Evolutionary conservation across 768 basidiomycete species (phyloP), one percentile per base, ranked within the genome.

Genomic region (Coprinopsis strossmayeri): DNA sequence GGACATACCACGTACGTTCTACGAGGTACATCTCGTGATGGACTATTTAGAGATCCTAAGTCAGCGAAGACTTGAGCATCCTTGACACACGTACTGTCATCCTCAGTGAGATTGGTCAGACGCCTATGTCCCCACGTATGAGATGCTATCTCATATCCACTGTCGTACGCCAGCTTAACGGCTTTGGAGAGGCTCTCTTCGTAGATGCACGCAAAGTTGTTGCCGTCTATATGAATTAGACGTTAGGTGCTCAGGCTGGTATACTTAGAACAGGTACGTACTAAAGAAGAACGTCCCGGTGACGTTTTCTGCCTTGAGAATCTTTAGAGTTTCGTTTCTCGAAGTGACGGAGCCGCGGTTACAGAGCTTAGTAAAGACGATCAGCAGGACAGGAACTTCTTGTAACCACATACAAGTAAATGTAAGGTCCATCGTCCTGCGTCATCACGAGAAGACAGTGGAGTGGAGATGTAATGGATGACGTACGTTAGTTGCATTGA

Each of bases 221-320:
- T 64, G 23, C 70, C 69, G 54, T 70, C 69, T 70, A 23, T 5
- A 23, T 25, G 18, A 17, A 7, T 5, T 5, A 38, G 9, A 38
- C 5, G 17, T 38, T 7, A 38, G 17, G 35, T 18, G 17, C 35
- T n/a, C 5, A 38, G 39, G 18, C 18, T 7, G 28, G 20, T 18
- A 35, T 27, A 11, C 10, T 23, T 15, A 5, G 5, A 10, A 27
- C 13, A 20, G 23, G 24, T 4, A 62, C 69, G n/a, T 55, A 70
- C 70, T 71, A 54, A 70, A 66, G 64, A 73, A 74, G 55, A 74
- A 74, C 0, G 73, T 73, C 4, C 66, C 73, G 7, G 60, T 69
- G 5, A 65, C 68, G 34, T 63, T 63, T 34, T 62, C 65, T 11
- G 58, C 60, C 5, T 56, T 55, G 13, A 72, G 59, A 7, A 68